A percentile compares a stretch with the other conserved stretches of the same genome.
Conservation (phyloP, 257 asterid genomes). For the Cynanchum wilfordii region DNA sequence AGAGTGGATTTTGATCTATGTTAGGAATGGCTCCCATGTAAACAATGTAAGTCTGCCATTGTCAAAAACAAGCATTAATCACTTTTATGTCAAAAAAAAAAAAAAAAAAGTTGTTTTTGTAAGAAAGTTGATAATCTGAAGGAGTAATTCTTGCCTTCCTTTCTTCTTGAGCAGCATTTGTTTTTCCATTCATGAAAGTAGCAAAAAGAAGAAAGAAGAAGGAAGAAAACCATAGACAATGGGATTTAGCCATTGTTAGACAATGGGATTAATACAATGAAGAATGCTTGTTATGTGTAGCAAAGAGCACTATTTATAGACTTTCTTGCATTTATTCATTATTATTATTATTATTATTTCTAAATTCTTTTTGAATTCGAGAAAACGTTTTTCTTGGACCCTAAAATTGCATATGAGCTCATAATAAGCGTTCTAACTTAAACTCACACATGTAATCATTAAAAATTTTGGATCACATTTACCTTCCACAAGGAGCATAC, state of each 20-base stretch:
- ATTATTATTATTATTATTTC: no score
- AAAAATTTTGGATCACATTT: no score
- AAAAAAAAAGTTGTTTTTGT: no score
- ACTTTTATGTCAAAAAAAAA: no score
- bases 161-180: not conserved
- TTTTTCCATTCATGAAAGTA: not conserved
- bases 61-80: not conserved
- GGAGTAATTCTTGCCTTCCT: not conserved
- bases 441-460: no score
- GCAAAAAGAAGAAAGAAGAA: not conserved
- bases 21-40: slow-evolving; percentile 23
- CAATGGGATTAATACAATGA: not conserved
- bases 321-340: not conserved
- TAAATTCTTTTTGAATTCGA: no score
- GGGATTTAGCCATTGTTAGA: slow-evolving; percentile 11
- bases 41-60: slow-evolving; percentile 29
- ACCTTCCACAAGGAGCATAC: no score
- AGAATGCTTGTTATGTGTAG: not conserved
- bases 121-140: not conserved
- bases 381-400: not conserved
- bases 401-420: no score
- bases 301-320: not conserved
- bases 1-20: slow-evolving; percentile 1
- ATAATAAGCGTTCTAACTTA: no score
- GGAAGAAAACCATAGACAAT: slow-evolving; percentile 1